phyloP scores from a whole-genome alignment of 345 rosid genomes.

The Turnera subulata region DNA sequence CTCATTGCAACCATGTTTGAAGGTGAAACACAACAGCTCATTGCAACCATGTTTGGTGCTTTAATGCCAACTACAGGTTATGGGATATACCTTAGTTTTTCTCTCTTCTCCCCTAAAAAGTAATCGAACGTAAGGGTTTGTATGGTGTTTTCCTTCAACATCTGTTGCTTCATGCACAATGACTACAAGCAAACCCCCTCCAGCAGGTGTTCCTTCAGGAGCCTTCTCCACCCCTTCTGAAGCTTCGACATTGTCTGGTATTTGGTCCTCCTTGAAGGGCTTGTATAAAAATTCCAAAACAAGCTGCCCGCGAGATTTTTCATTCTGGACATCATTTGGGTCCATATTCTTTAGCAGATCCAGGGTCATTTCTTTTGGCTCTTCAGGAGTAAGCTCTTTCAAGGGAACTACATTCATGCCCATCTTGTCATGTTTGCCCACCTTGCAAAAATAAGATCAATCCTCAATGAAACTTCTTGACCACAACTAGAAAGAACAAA shows the following conservation, averaged over 20 bases:
- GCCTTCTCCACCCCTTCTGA: slow-evolving; percentile 49
- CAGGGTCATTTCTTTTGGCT: slow-evolving; percentile 59
- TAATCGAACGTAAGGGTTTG: slow-evolving; percentile 65
- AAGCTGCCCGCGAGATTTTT: slow-evolving; percentile 70
- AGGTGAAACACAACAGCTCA: too few species aligned
- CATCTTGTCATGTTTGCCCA: slow-evolving; percentile 92
- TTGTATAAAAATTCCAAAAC: slow-evolving; percentile 65
- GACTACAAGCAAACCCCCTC: slow-evolving; percentile 80
- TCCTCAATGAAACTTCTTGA: not conserved
- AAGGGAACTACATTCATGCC: slow-evolving; percentile 78
- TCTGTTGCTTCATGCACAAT: slow-evolving; percentile 84
- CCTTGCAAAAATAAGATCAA: slow-evolving; percentile 27
- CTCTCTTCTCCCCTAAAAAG: slow-evolving; percentile 80
- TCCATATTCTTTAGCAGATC: slow-evolving; percentile 75
- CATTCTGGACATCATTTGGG: slow-evolving; percentile 48
- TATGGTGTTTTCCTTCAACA: slow-evolving; percentile 93
- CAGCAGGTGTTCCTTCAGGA: slow-evolving; percentile 83
- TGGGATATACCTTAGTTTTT: slow-evolving; percentile 61
- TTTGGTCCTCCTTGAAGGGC: slow-evolving; percentile 67
- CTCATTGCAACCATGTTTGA: too few species aligned
- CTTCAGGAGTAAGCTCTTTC: slow-evolving; percentile 69
- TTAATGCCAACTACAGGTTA: too few species aligned
- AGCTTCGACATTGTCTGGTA: slow-evolving; percentile 46
- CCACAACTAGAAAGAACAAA: too few species aligned
- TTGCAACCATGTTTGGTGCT: too few species aligned